Conservation (phyloP, 768 basidiomycete species). For the Sutorius australiensis region DNA sequence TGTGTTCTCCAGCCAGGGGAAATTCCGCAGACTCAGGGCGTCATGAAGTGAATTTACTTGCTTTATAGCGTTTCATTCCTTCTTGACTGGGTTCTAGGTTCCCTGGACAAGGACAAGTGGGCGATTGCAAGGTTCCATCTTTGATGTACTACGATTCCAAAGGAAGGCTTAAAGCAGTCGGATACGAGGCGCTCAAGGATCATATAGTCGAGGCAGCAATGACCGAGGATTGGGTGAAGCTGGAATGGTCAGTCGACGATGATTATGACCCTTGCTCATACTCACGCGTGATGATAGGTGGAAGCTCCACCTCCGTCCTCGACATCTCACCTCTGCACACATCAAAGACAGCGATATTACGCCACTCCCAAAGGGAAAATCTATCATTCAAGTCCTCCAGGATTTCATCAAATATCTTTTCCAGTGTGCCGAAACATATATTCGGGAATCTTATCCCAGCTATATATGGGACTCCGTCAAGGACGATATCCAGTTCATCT, state of each 20-base stretch:
- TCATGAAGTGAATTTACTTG: neutral
- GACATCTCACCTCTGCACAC: constrained; percentile 22
- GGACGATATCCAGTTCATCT: constrained; percentile 42
- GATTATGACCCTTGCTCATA: no score
- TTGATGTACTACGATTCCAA: no score
- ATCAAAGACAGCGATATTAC: constrained; percentile 32
- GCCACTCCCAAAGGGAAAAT: constrained; percentile 38
- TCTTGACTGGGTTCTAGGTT: neutral
- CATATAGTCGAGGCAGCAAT: no score
- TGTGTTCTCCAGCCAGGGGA: constrained; percentile 4
- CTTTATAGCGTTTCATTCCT: neutral
- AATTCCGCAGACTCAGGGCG: neutral
- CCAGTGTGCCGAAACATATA: constrained; percentile 40
- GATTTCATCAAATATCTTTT: constrained; percentile 46
- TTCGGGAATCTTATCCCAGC: constrained; percentile 38
- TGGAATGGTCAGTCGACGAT: no score
- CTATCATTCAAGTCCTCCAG: constrained; percentile 36
- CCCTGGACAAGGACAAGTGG: neutral
- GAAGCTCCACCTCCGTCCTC: constrained; percentile 38
- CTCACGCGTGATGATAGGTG: constrained; percentile 21
- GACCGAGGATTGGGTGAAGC: no score
- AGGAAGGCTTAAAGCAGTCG: no score
- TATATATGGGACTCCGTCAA: constrained; percentile 46
- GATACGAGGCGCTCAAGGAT: no score
- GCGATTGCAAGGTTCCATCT: no score